Base-by-base conservation (phyloP, 106 monocot species). In the Dendrobium catenatum region DNA sequence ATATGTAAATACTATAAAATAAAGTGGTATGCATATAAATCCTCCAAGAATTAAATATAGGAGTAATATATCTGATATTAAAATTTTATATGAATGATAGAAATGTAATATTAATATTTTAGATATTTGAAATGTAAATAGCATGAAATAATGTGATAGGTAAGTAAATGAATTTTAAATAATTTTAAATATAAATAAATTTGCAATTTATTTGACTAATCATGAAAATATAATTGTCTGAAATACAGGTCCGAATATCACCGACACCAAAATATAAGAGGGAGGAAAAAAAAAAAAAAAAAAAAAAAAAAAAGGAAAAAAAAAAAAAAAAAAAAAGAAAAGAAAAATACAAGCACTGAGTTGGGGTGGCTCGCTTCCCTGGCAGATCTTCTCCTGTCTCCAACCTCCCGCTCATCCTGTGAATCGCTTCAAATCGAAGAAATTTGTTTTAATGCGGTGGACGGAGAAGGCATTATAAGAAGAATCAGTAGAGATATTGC, bases 351-450 rank as follows among this genome's bases (percentile, higher is more conserved):
- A 15, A 40, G 40, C 5, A 4, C 72, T 11, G 16, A 40, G 26
- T 27, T 4, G 27, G 15, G 72, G 27, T 29, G 4, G 40, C 40
- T 72, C 15, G 72, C 72, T 72, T 72, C 33, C 1, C 33, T 72
- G 33, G 10, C 16, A 72, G 72, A 72, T 72, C 10, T 72, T 72
- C 10, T 72, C 31, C 40, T 27, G 4, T 40, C 4, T 5, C 72
- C 9, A 66, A 18, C 64, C 64, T 66, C 64, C 58, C 24, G 64
- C 64, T 66, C 64, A 24, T 66, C 64, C 64, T 66, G 9, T 72
- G 72, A 33, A 15, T 72, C 2, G 72, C 72, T 40, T 72, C 33
- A 72, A 72, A 72, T 72, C 13, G 72, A 72, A 72, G 72, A 72
- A 72, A 66, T 24, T 16, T 27, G 72, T 27, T 72, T 72, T 37